Conservation (phyloP, 2,329 filamentous ascomycete genomes). For the Penicillium rolfsii region DNA sequence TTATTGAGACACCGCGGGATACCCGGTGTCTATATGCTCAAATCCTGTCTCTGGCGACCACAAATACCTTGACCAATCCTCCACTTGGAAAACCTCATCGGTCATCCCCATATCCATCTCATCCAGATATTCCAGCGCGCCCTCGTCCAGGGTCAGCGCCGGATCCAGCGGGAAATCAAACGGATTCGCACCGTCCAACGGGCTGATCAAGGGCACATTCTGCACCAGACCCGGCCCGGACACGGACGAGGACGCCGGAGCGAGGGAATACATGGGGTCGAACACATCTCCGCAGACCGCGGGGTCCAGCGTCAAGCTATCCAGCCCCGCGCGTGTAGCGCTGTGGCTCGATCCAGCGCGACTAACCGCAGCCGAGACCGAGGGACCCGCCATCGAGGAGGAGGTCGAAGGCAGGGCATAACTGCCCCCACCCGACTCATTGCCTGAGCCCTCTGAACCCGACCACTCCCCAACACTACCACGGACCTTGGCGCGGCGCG, state of each 20-base stretch:
- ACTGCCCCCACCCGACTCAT: conserved; percentile 6
- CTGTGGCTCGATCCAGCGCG: not conserved
- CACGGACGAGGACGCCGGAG: conserved; percentile 13
- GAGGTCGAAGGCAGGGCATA: not conserved
- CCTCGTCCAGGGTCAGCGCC: conserved; percentile 18
- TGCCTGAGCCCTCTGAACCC: conserved; percentile 23
- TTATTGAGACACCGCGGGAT: conserved; percentile 24
- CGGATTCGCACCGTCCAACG: conserved; percentile 23
- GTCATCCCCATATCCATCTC: conserved; percentile 26
- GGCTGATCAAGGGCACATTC: conserved; percentile 21
- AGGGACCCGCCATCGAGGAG: not conserved
- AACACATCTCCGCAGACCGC: conserved; percentile 16
- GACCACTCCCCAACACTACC: conserved; percentile 22
- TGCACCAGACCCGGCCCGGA: conserved; percentile 13
- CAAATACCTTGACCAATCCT: conserved; percentile 33
- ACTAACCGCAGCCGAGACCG: not conserved
- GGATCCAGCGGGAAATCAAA: conserved; percentile 31
- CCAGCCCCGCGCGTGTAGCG: conserved; percentile 16
- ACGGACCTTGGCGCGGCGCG: conserved; percentile 8
- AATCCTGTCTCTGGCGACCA: conserved; percentile 32
- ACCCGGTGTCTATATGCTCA: conserved; percentile 31
- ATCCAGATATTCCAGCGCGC: conserved; percentile 19
- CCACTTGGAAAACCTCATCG: conserved; percentile 28
- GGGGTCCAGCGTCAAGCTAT: conserved; percentile 16
- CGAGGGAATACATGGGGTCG: conserved; percentile 25